Evolutionary conservation across 495 filamentous ascomycete species (phyloP).

Genomic region (Trichoderma erinaceum): DNA sequence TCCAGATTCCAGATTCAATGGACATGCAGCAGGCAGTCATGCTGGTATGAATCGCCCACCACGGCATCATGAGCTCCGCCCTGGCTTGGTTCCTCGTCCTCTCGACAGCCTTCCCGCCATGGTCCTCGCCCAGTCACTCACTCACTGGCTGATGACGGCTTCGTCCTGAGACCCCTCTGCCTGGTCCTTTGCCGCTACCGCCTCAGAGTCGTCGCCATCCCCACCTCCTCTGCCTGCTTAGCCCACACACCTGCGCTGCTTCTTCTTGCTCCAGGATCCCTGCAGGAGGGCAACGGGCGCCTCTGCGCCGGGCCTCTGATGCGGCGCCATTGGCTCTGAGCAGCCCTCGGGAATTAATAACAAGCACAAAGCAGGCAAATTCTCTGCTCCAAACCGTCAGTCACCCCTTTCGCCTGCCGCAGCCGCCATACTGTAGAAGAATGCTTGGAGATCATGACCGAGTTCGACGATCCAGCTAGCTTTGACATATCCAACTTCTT

Average conservation of each 20-base stretch:
- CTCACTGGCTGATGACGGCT: background rate
- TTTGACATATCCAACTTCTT: no score
- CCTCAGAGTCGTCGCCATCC: conserved; percentile 2
- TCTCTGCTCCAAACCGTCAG: background rate
- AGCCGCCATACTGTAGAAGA: background rate
- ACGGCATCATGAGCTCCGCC: background rate
- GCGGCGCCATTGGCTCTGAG: conserved; percentile 2
- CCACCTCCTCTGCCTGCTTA: conserved; percentile 7
- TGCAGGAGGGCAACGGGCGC: conserved; percentile 10
- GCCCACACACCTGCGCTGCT: background rate
- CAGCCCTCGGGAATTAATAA: background rate
- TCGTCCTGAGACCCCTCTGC: background rate
- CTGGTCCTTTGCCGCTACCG: conserved; percentile 9
- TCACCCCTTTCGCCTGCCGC: background rate
- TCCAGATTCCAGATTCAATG: conserved; percentile 7
- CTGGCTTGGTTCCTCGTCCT: background rate
- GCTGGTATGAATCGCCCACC: background rate
- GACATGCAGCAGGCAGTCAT: background rate
- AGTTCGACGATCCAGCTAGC: no score
- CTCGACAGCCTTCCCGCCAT: background rate
- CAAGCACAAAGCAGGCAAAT: background rate
- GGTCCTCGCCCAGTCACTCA: background rate
- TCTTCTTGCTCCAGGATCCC: background rate
- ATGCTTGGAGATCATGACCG: no score
- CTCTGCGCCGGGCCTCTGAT: conserved; percentile 7